Evolutionary conservation across 257 asterid species (phyloP).

Genomic region (Fraxinus excelsior): DNA sequence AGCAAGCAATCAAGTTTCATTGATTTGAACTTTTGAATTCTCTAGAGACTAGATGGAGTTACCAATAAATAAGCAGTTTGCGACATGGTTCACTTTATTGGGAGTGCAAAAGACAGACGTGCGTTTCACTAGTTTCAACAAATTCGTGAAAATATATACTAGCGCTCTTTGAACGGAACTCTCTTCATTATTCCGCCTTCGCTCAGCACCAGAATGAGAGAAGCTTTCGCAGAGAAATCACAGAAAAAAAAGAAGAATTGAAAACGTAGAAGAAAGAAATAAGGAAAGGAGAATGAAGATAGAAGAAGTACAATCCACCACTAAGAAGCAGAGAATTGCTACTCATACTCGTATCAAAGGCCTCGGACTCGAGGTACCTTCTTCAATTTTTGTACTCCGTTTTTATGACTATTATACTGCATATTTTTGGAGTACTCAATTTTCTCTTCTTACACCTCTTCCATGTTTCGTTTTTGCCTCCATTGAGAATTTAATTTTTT

Average conservation of each 20-base stretch:
- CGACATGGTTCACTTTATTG: too few relatives aligned
- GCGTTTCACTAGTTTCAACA: too few relatives aligned
- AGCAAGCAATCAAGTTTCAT: too few relatives aligned
- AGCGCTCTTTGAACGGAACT: too few relatives aligned
- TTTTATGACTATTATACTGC: too few relatives aligned
- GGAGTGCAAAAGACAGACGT: too few relatives aligned
- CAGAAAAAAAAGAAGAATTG: not conserved
- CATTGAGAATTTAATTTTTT: not conserved
- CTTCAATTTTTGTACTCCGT: not conserved
- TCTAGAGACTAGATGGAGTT: too few relatives aligned
- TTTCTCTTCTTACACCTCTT: not conserved
- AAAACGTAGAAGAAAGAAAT: not conserved
- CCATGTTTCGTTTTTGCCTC: not conserved
- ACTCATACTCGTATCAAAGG: constrained; percentile 63
- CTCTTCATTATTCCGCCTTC: too few relatives aligned
- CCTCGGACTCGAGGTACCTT: constrained; percentile 54
- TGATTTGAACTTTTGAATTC: too few relatives aligned
- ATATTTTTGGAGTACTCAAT: not conserved
- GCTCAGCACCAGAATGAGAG: not conserved
- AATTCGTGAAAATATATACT: too few relatives aligned
- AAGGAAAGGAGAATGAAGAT: constrained; percentile 34
- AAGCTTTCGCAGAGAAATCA: not conserved
- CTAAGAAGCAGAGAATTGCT: constrained; percentile 51
- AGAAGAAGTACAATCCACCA: constrained; percentile 55
- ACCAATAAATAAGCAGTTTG: too few relatives aligned